These are phyloP conservation scores for Picea abies DNA, from an alignment of 83 land plant species.

Conservation along the genomic window DNA sequence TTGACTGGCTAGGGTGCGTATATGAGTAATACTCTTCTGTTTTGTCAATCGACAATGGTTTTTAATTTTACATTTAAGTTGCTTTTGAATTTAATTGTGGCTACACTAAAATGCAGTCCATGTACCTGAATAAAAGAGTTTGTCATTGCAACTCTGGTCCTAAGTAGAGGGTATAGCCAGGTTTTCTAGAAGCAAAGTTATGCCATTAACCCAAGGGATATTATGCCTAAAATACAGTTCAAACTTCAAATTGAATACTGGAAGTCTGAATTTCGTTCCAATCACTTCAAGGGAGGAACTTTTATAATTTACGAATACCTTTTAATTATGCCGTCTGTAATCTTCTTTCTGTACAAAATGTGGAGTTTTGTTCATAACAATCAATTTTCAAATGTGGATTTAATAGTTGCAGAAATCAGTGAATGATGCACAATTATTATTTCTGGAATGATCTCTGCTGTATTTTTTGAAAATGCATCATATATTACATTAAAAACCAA, in stretches of 20 bases:
- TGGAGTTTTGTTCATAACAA: background rate
- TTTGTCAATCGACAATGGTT: background rate
- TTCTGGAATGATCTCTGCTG: background rate
- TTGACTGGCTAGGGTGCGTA: conserved; percentile 77
- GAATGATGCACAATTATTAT: background rate
- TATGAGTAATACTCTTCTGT: background rate
- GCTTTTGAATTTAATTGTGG: background rate
- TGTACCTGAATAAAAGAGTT: background rate
- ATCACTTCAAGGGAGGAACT: background rate
- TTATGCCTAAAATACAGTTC: background rate
- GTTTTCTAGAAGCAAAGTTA: background rate
- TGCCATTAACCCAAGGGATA: background rate
- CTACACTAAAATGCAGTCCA: background rate
- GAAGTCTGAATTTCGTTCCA: background rate
- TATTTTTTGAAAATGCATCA: too few species aligned
- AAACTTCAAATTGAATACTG: background rate
- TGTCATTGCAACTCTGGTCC: background rate
- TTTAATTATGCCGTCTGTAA: too few species aligned
- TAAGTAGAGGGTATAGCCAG: background rate
- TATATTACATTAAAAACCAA: too few species aligned
- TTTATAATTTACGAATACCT: background rate
- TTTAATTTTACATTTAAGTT: background rate
- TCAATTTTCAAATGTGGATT: background rate
- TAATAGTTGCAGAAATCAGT: background rate
- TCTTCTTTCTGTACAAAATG: background rate